Evolutionary conservation across 148 eudicot species (phyloP), one percentile per base, ranked within the genome.

Genomic region (Rhododendron simsii): DNA sequence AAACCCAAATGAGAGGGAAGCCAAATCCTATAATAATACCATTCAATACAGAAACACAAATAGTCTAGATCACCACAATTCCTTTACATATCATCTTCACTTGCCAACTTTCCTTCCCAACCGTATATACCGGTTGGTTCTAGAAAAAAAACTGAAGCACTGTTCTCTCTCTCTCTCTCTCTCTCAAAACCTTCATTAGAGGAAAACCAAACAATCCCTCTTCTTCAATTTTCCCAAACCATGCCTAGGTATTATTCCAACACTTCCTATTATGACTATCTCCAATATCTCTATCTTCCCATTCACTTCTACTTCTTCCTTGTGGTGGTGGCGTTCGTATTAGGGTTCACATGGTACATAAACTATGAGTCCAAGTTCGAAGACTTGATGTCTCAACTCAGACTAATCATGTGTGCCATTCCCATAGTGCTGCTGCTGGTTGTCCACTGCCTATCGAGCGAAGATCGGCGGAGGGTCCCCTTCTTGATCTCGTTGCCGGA

Each of bases 291-390:
- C 89, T 30, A 91, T 53, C 83, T 92, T 10, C 95, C 98, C 1
- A 28, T 92, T 53, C 93, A 92, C 86, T 89, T 96, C n/a, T 89
- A 87, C 81, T 88, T 91, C 87, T 86, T 96, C 81, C 50, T 95
- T 7, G 81, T 51, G 59, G 91, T 90, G 3, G 80, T 94, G 20
- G 78, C 92, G 50, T 14, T 94, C 63, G 87, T 92, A 73, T 47
- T 94, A 14, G 65, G 89, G 2, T 89, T 94, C 89, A 90, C 93
- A 21, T 93, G 93, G 94, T 92, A 93, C 92, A 85, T 92, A 59
- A 91, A 92, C 91, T 93, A 93, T 55, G 95, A 93, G 86, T 90
- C 92, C 41, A 86, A 83, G 71, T 82, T 81, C 67, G 93, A 89
- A 55, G 92, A 91, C 87, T 7, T 94, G 2, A 88, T 94, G 91